These are phyloP conservation scores for Conringia planisiliqua DNA, from an alignment of 345 rosid genomes.

Conservation along the genomic window DNA sequence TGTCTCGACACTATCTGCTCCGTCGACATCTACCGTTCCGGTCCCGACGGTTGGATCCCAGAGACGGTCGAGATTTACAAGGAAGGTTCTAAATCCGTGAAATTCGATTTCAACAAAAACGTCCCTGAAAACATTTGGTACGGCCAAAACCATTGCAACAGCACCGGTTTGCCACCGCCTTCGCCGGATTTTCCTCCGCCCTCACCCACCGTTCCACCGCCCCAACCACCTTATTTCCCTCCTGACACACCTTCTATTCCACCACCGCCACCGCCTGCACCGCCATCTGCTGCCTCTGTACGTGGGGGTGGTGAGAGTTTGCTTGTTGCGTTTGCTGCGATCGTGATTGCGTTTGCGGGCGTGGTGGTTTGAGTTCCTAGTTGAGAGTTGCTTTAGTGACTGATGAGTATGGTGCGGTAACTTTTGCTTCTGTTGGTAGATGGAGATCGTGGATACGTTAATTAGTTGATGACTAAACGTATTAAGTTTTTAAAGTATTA, in stretches of 20 bases:
- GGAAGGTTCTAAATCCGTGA: conserved; percentile 21
- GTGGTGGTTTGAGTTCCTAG: conserved; percentile 1
- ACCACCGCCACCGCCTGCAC: conserved; percentile 11
- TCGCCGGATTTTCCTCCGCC: conserved; percentile 9
- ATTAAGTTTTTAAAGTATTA: not conserved
- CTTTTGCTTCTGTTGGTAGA: not conserved
- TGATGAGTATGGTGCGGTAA: not conserved
- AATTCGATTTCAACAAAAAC: conserved; percentile 6
- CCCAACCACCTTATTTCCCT: conserved; percentile 11
- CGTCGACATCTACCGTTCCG: conserved; percentile 17
- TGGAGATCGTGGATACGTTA: not conserved
- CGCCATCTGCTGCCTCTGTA: conserved; percentile 9
- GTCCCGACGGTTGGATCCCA: conserved; percentile 27
- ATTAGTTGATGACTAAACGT: not conserved
- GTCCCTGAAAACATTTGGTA: conserved; percentile 17
- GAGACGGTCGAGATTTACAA: conserved; percentile 11
- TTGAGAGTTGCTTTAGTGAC: not conserved
- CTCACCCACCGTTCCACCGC: conserved; percentile 8
- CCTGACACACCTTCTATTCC: conserved; percentile 14
- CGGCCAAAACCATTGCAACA: conserved; percentile 17
- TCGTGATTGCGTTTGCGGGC: not conserved
- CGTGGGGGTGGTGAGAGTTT: conserved; percentile 2
- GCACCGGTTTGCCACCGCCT: conserved; percentile 10
- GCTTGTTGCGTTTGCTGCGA: conserved; percentile 7
- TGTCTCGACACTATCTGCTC: conserved; percentile 26